These are phyloP conservation scores for Begonia loranthoides DNA, from an alignment of 306 rosid species.

Conservation along the genomic window DNA sequence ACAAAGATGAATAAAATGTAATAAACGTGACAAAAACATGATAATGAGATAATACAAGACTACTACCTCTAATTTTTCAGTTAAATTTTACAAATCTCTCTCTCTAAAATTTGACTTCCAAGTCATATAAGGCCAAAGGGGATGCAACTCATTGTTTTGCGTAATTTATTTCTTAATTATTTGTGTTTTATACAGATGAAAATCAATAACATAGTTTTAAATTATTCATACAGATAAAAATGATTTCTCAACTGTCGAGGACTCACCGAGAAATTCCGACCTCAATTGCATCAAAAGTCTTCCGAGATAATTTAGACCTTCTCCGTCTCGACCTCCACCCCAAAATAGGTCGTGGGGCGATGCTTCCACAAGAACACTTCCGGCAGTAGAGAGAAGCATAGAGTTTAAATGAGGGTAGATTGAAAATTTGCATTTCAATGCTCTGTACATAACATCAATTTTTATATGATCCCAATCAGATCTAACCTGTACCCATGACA, in stretches of 20 bases:
- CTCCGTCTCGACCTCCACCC: slow-evolving; percentile 95
- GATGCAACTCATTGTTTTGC: too few species aligned
- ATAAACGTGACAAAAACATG: too few species aligned
- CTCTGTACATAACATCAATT: slow-evolving; percentile 71
- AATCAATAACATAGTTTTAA: too few species aligned
- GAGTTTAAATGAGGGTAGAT: slow-evolving; percentile 61
- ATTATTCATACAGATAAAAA: slow-evolving; percentile 6
- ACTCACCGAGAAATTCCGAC: slow-evolving; percentile 65
- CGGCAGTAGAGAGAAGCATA: slow-evolving; percentile 71
- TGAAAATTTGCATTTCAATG: slow-evolving; percentile 81
- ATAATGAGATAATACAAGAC: too few species aligned
- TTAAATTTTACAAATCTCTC: too few species aligned
- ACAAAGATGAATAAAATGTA: too few species aligned
- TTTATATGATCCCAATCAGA: slow-evolving; percentile 70
- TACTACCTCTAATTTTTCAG: too few species aligned
- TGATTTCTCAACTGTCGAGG: slow-evolving; percentile 22
- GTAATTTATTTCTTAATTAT: too few species aligned
- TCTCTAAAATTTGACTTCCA: too few species aligned
- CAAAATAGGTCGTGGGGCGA: slow-evolving; percentile 86
- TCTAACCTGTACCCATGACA: slow-evolving; percentile 36
- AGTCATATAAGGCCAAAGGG: too few species aligned
- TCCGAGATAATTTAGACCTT: slow-evolving; percentile 85
- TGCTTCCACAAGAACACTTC: slow-evolving; percentile 83
- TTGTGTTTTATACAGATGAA: too few species aligned
- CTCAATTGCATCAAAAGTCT: slow-evolving; percentile 77